These are phyloP conservation scores for Talaromyces sp. DNA, from an alignment of 2,329 filamentous ascomycete species.

Conservation along the genomic window DNA sequence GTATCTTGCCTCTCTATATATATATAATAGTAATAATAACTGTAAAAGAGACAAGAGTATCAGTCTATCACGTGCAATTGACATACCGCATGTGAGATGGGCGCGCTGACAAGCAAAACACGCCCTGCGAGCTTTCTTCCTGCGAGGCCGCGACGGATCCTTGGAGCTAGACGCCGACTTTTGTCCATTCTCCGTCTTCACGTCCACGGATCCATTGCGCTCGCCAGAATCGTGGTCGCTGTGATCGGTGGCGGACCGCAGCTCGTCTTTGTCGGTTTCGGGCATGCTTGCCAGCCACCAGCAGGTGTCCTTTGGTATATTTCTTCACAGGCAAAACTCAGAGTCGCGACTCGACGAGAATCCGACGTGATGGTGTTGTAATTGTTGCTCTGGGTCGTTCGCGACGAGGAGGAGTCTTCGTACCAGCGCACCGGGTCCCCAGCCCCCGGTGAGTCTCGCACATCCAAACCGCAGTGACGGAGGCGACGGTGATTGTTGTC, in stretches of 20 bases:
- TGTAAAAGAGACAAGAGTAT: neutral
- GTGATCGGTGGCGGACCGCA: constrained; percentile 32
- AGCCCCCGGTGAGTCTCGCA: constrained; percentile 8
- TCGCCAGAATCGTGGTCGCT: constrained; percentile 36
- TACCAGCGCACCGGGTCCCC: constrained; percentile 14
- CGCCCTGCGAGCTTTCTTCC: constrained; percentile 93
- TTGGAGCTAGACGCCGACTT: constrained; percentile 61
- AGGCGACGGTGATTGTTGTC: neutral
- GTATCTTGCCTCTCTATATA: too few species aligned
- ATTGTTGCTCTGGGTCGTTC: neutral
- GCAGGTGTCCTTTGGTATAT: neutral
- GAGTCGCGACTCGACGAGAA: neutral
- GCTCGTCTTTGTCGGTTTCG: constrained; percentile 25
- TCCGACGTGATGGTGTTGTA: neutral
- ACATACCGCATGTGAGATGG: constrained; percentile 95
- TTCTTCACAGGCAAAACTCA: neutral
- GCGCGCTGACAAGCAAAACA: constrained; percentile 97
- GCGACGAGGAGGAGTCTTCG: constrained; percentile 5
- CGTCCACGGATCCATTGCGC: constrained; percentile 37
- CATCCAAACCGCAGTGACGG: constrained; percentile 9
- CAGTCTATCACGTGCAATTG: neutral
- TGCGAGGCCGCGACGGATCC: constrained; percentile 79
- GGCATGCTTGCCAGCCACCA: neutral
- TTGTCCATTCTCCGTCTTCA: constrained; percentile 45
- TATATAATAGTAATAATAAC: constrained; percentile 8